These are phyloP conservation scores for Erysiphe neolycopersici DNA, from an alignment of 2,329 filamentous ascomycete species.

Conservation along the genomic window DNA sequence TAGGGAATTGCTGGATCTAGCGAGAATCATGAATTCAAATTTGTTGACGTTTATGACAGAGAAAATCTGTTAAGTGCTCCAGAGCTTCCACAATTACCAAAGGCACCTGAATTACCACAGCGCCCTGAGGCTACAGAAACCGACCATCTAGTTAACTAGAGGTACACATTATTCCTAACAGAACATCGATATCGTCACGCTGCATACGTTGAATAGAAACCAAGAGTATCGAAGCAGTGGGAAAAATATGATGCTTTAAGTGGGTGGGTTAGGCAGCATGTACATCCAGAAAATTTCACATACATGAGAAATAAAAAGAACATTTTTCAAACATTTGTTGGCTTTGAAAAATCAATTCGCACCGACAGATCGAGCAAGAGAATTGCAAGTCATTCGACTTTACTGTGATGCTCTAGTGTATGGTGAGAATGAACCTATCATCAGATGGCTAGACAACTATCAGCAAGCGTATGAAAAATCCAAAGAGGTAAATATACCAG, in stretches of 20 bases:
- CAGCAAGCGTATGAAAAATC: neutral
- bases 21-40: neutral
- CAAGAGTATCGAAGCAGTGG: neutral
- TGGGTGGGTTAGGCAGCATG: neutral
- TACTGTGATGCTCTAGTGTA: neutral
- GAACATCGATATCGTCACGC: neutral
- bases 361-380: neutral
- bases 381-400: neutral
- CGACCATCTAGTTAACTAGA: neutral
- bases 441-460: neutral
- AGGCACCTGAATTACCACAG: neutral
- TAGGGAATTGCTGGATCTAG: neutral
- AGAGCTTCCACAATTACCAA: neutral
- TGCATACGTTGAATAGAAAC: neutral
- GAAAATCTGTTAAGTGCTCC: neutral
- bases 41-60: neutral
- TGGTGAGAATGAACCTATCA: neutral
- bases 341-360: neutral
- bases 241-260: neutral
- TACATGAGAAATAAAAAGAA: neutral
- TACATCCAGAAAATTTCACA: neutral
- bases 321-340: neutral
- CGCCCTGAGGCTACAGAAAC: neutral
- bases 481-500: neutral
- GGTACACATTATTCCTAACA: neutral